A percentile compares a stretch with the other conserved stretches of the same genome.
phyloP scores from a whole-genome alignment of 2,329 filamentous ascomycete genomes.

The Zymoseptoria tritici region DNA sequence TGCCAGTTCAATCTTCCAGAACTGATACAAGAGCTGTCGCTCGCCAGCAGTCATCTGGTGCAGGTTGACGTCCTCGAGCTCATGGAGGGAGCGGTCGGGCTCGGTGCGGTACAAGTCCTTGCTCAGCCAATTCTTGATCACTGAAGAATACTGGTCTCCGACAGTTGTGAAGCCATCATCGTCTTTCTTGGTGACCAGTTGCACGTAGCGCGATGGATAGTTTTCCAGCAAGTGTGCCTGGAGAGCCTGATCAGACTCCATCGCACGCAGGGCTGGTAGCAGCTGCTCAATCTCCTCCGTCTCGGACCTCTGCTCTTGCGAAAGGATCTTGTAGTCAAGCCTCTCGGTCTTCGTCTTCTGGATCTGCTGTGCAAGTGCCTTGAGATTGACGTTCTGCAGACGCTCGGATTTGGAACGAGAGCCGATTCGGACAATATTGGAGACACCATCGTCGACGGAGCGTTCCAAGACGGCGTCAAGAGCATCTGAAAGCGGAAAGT shows the following conservation, averaged over 20 bases:
- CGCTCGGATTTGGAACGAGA: slow-evolving; percentile 48
- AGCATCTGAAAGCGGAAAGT: slow-evolving; percentile 29
- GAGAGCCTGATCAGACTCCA: slow-evolving; percentile 2
- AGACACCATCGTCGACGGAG: slow-evolving; percentile 45
- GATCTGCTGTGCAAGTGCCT: slow-evolving; percentile 27
- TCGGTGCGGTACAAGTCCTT: background rate
- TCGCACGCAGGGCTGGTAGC: slow-evolving; percentile 6
- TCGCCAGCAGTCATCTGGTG: slow-evolving; percentile 2
- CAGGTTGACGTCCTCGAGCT: background rate
- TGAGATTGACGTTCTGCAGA: slow-evolving; percentile 47
- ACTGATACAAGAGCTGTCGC: slow-evolving; percentile 5
- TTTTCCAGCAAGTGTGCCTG: slow-evolving; percentile 8
- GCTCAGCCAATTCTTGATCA: slow-evolving; percentile 8
- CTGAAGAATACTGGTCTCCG: background rate
- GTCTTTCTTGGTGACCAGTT: slow-evolving; percentile 7
- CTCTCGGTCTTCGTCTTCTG: slow-evolving; percentile 38
- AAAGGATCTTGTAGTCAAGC: slow-evolving; percentile 23
- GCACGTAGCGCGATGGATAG: slow-evolving; percentile 20
- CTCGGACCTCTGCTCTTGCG: slow-evolving; percentile 14
- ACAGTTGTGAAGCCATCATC: slow-evolving; percentile 18
- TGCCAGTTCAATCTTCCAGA: slow-evolving; percentile 5
- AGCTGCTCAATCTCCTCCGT: slow-evolving; percentile 13
- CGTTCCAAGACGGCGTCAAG: slow-evolving; percentile 55
- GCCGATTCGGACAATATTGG: slow-evolving; percentile 55
- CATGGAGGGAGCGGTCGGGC: background rate